A percentile compares a stretch with the other conserved stretches of the same genome.
Conservation (phyloP, 768 basidiomycete genomes). For the Psilocybe cubensis region DNA sequence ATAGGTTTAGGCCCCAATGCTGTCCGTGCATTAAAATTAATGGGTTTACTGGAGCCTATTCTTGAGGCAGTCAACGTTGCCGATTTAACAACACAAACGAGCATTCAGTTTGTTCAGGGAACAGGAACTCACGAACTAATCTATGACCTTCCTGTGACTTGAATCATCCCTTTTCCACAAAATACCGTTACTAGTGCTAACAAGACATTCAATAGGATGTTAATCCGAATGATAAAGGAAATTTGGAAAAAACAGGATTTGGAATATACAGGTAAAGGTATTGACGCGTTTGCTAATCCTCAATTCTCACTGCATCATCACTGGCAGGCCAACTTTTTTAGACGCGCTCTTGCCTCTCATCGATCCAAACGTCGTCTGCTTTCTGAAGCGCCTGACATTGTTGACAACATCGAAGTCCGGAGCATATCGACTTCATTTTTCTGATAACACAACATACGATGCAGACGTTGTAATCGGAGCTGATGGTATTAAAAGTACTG, state of each 20-base stretch:
- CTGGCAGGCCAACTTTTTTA: constrained; percentile 49
- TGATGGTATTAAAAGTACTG: constrained; percentile 51
- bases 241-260: constrained; percentile 38
- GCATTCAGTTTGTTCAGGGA: constrained; percentile 45
- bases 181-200: neutral
- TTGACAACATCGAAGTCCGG: constrained; percentile 29
- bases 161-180: neutral
- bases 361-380: constrained; percentile 43
- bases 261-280: constrained; percentile 48
- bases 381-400: constrained; percentile 49
- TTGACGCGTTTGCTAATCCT: neutral
- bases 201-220: neutral
- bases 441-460: constrained; percentile 45
- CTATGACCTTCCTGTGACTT: constrained; percentile 38
- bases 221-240: neutral
- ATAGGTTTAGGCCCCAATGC: constrained; percentile 55
- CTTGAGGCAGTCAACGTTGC: constrained; percentile 36
- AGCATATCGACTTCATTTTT: constrained; percentile 42
- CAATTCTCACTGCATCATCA: neutral
- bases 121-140: constrained; percentile 42
- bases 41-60: constrained; percentile 47
- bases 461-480: constrained; percentile 50
- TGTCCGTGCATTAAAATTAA: constrained; percentile 40
- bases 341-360: constrained; percentile 46
- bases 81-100: constrained; percentile 25